phyloP scores from a whole-genome alignment of 306 rosid genomes.

The Quercus dentata region DNA sequence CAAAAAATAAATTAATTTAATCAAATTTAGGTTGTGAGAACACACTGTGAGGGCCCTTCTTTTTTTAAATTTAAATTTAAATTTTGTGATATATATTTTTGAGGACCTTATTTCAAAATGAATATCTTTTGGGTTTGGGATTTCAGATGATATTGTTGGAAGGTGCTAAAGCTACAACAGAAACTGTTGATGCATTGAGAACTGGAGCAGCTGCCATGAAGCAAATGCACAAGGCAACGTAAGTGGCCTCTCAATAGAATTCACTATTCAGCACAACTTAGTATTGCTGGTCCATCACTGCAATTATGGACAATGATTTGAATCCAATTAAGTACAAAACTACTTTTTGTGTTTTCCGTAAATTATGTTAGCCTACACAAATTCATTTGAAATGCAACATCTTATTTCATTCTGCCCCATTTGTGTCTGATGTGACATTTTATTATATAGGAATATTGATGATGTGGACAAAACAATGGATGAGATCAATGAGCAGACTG shows the following conservation, averaged over 20 bases:
- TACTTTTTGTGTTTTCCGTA: not conserved
- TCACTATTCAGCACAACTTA: not conserved
- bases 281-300: not conserved
- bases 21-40: not conserved
- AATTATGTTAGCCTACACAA: not conserved
- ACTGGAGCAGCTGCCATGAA: constrained; percentile 95
- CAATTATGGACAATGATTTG: not conserved
- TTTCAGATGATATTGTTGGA: constrained; percentile 94
- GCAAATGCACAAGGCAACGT: constrained; percentile 99
- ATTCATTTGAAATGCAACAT: not conserved
- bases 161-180: constrained; percentile 99
- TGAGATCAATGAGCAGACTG: constrained; percentile 97
- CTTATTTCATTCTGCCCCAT: not conserved
- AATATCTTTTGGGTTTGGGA: not conserved
- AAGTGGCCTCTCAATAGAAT: constrained; percentile 10
- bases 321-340: not conserved
- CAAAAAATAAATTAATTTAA: not conserved
- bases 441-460: constrained; percentile 73
- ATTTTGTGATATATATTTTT: not conserved
- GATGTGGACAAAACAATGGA: constrained; percentile 98
- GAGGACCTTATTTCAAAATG: not conserved
- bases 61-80: not conserved
- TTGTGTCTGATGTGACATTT: constrained; percentile 2
- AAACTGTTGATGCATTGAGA: constrained; percentile 96
- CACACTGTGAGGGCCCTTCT: not conserved